A percentile compares a stretch with the other conserved stretches of the same genome.
Conservation (phyloP, 2,329 filamentous ascomycete genomes). For the Penicillium frequentans region DNA sequence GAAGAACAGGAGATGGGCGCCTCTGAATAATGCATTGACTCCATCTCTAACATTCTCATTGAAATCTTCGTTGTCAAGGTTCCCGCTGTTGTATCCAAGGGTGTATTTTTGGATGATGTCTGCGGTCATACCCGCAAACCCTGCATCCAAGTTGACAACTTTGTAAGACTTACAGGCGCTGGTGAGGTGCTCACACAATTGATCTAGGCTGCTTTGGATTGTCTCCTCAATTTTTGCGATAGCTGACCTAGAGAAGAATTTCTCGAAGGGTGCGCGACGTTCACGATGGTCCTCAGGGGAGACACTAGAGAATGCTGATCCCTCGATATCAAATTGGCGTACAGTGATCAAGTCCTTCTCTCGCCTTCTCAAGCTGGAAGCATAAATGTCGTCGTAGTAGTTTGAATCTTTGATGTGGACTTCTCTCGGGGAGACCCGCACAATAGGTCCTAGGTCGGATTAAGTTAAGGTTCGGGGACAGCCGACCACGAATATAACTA, state of each 20-base stretch:
- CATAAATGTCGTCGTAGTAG: slow-evolving; percentile 38
- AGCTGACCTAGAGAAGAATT: slow-evolving; percentile 25
- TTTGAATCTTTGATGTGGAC: slow-evolving; percentile 37
- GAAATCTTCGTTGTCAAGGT: slow-evolving; percentile 32
- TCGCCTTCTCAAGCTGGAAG: slow-evolving; percentile 19
- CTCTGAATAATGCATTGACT: slow-evolving; percentile 16
- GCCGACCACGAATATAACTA: background rate
- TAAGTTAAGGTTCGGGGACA: background rate
- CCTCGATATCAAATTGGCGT: slow-evolving; percentile 12
- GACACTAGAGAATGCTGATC: slow-evolving; percentile 17
- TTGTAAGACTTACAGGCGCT: slow-evolving; percentile 6
- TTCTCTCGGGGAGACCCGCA: slow-evolving; percentile 39
- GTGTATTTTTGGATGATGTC: slow-evolving; percentile 40
- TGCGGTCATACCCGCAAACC: slow-evolving; percentile 29
- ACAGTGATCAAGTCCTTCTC: slow-evolving; percentile 26
- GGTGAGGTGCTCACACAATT: slow-evolving; percentile 12
- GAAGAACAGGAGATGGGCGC: background rate
- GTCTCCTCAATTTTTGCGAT: slow-evolving; percentile 11
- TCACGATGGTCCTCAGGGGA: slow-evolving; percentile 19
- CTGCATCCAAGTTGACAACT: slow-evolving; percentile 23
- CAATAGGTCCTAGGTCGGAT: slow-evolving; percentile 30
- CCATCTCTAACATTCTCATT: slow-evolving; percentile 20
- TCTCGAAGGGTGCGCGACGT: slow-evolving; percentile 18
- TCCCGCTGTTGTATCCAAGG: slow-evolving; percentile 30
- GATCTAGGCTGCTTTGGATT: slow-evolving; percentile 16